Base-by-base conservation (phyloP, 2,329 filamentous ascomycete species). In the Fusarium nanum region DNA sequence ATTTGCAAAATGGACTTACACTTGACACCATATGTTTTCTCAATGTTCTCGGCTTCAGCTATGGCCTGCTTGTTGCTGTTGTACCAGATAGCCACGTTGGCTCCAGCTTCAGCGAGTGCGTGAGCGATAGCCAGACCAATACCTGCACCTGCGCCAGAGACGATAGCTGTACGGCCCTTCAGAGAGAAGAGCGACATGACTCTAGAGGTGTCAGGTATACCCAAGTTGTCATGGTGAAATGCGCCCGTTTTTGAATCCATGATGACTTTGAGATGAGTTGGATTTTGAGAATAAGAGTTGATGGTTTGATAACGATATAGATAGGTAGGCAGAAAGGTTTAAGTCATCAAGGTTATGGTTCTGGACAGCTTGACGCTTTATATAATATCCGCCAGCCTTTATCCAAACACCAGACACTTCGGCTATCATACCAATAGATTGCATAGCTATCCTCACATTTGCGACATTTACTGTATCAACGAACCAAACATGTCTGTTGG, bases 31-130 rank as follows among this genome's bases (percentile, higher is more conserved):
- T 89, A 92, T 23, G 86, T 85, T 74, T 87, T 84, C 74, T 88
- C 88, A 47, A 93, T 89, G 27, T 88, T 87, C 32, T 84, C 84
- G 1, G 91, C 90, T 60, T 88, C 84, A 18, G 87, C 83, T 14
- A 88, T 76, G 14, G 90, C 89, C 72, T 89, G 87, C 75, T 87
- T 85, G 80, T 93, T 92, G 78, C 83, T 87, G 76, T 92, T 90
- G 77, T 92, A 93, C 88, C 89, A 92, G 53, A 92, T 87, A 28
- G 89, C 90, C 23, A 93, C 88, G 71, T 92, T 91, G 61, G 90
- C 90, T 50, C 91, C 91, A 18, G 90, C 89, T 76, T 93, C 91
- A 18, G 91, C 90, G 32, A 89, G 83, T 2, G 83, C 89, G 34
- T 90, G 82, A 16, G 89, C 90, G 28, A 92, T 85, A 7, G 85